Conservation (phyloP, 208 protist species). For the Leishmania tarentolae region DNA sequence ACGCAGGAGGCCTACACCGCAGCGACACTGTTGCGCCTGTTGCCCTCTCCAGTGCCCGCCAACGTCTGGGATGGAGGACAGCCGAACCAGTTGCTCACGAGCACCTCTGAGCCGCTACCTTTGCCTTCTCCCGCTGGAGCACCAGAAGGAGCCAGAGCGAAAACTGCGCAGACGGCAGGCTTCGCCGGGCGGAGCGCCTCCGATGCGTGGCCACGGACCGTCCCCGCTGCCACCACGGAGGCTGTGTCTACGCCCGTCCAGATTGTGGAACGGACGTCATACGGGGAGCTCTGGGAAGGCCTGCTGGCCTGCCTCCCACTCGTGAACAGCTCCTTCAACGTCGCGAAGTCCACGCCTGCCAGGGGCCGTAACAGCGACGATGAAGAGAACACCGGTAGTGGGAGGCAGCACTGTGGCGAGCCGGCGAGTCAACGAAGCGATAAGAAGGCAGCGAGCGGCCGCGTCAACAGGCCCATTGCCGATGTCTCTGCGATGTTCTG, state of each 20-base stretch:
- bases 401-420: neutral
- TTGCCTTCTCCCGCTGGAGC: neutral
- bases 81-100: neutral
- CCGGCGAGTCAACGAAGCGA: neutral
- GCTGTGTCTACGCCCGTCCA: neutral
- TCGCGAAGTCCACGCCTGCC: neutral
- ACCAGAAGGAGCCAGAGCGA: neutral
- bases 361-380: neutral
- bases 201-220: neutral
- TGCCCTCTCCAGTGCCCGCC: neutral
- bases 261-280: neutral
- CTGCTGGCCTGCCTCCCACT: neutral
- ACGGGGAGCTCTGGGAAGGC: constrained; percentile 4
- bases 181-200: neutral
- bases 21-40: constrained; percentile 7
- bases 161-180: neutral
- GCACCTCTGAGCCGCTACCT: neutral
- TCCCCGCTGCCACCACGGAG: neutral
- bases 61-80: neutral
- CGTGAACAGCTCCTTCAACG: neutral
- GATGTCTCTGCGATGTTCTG: neutral
- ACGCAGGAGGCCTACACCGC: constrained; percentile 15
- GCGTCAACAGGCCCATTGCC: neutral
- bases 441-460: neutral
- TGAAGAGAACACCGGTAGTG: neutral